These are phyloP conservation scores for Angomonas deanei DNA, from an alignment of 208 protist species.

Conservation along the genomic window DNA sequence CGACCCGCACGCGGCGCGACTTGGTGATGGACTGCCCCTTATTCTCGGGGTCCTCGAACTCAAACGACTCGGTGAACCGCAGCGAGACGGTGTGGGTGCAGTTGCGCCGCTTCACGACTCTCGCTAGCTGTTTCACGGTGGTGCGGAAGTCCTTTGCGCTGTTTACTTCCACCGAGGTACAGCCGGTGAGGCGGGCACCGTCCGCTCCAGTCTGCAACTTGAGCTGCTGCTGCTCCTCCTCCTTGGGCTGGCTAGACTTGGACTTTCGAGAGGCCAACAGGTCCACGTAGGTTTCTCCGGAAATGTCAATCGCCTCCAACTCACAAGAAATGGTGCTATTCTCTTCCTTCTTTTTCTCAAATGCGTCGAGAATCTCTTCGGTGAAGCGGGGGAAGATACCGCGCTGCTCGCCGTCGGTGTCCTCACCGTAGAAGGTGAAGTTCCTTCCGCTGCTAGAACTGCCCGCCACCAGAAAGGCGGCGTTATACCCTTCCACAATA, in stretches of 20 bases:
- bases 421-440: constrained; percentile 75
- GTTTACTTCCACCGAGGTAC: constrained; percentile 30
- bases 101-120: constrained; percentile 52
- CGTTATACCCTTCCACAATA: constrained; percentile 75
- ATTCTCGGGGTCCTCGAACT: constrained; percentile 76
- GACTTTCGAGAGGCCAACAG: constrained; percentile 28
- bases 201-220: constrained; percentile 42
- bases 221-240: constrained; percentile 14
- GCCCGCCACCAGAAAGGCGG: constrained; percentile 70
- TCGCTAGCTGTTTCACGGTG: constrained; percentile 43
- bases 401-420: constrained; percentile 40
- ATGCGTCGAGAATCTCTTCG: constrained; percentile 66
- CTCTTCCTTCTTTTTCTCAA: constrained; percentile 45
- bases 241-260: not conserved
- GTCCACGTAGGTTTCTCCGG: constrained; percentile 69
- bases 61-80: constrained; percentile 79
- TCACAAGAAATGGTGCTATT: constrained; percentile 50
- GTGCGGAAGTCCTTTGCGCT: constrained; percentile 25
- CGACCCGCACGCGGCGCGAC: constrained; percentile 62
- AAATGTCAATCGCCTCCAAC: constrained; percentile 71
- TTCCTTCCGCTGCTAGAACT: constrained; percentile 46
- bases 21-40: constrained; percentile 60
- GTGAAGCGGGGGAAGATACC: constrained; percentile 73
- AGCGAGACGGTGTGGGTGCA: constrained; percentile 63
- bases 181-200: constrained; percentile 52